These are phyloP conservation scores for Yamadazyma tumulicola DNA, from an alignment of 805 yeast species.

Conservation along the genomic window DNA sequence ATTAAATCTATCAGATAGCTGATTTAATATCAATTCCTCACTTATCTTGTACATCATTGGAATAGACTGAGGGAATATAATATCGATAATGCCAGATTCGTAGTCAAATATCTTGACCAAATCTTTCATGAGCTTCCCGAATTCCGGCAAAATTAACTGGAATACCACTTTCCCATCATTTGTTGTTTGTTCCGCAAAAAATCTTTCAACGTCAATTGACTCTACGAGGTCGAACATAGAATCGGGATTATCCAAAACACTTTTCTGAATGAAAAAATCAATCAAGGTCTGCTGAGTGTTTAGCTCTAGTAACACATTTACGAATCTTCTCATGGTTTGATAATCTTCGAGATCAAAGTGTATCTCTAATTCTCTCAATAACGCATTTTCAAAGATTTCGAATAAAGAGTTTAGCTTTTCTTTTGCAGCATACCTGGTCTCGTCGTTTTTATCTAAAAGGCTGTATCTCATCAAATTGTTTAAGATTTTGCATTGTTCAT, in stretches of 20 bases:
- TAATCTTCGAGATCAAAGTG: slow-evolving; percentile 49
- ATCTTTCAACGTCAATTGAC: slow-evolving; percentile 19
- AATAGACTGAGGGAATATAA: slow-evolving; percentile 39
- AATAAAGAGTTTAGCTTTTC: slow-evolving; percentile 51
- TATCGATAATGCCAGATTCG: slow-evolving; percentile 37
- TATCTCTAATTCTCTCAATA: slow-evolving; percentile 63
- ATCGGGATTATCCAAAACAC: slow-evolving; percentile 31
- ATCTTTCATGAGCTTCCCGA: slow-evolving; percentile 23
- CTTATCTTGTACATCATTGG: slow-evolving; percentile 48
- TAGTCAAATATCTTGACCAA: slow-evolving; percentile 35
- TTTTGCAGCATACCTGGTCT: slow-evolving; percentile 24
- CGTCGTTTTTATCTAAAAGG: slow-evolving; percentile 28
- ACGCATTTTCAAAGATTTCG: slow-evolving; percentile 70
- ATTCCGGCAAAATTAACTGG: slow-evolving; percentile 6
- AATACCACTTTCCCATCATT: slow-evolving; percentile 8
- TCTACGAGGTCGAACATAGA: slow-evolving; percentile 25
- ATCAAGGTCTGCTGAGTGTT: slow-evolving; percentile 41
- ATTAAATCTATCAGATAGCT: slow-evolving; percentile 31
- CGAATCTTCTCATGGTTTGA: slow-evolving; percentile 32
- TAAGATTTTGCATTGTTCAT: slow-evolving; percentile 48
- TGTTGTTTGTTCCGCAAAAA: slow-evolving; percentile 13
- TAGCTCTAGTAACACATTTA: slow-evolving; percentile 31
- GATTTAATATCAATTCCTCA: slow-evolving; percentile 43
- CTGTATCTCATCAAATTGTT: slow-evolving; percentile 39
- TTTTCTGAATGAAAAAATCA: slow-evolving; percentile 42